These are phyloP conservation scores for Plasmodium vivax DNA, from an alignment of 169 alveolate species.

Conservation along the genomic window DNA sequence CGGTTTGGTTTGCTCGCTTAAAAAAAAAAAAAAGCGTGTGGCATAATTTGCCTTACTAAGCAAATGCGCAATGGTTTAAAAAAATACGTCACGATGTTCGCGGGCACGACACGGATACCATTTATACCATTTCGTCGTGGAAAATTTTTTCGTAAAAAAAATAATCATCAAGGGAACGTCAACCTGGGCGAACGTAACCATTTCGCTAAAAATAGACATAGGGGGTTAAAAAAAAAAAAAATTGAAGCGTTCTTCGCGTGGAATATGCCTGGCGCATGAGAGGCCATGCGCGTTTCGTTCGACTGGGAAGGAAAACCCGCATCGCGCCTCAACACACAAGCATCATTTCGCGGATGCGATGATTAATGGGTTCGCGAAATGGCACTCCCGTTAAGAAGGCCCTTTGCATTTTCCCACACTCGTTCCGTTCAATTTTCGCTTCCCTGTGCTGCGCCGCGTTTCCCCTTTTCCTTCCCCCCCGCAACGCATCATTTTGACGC, in stretches of 20 bases:
- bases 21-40: not conserved
- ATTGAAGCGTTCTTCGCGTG: not conserved
- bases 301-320: not conserved
- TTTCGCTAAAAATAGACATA: slow-evolving; percentile 5
- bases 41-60: not conserved
- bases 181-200: not conserved
- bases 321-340: not conserved
- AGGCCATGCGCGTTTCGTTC: not conserved
- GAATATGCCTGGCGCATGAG: not conserved
- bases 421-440: not conserved
- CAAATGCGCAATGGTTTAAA: not conserved
- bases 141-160: not conserved
- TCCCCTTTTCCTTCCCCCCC: not conserved
- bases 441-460: not conserved
- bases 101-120: not conserved
- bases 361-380: not conserved
- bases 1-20: not conserved
- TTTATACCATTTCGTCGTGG: not conserved
- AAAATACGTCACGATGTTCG: not conserved
- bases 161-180: not conserved
- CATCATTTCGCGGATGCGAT: not conserved
- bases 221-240: not conserved
- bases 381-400: not conserved
- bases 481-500: not conserved
- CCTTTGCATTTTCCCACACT: not conserved